Evolutionary conservation across 192 early-diverging fungal genomes (phyloP), one percentile per base, ranked within the genome.

Genomic region (Umbelopsis isabellina): DNA sequence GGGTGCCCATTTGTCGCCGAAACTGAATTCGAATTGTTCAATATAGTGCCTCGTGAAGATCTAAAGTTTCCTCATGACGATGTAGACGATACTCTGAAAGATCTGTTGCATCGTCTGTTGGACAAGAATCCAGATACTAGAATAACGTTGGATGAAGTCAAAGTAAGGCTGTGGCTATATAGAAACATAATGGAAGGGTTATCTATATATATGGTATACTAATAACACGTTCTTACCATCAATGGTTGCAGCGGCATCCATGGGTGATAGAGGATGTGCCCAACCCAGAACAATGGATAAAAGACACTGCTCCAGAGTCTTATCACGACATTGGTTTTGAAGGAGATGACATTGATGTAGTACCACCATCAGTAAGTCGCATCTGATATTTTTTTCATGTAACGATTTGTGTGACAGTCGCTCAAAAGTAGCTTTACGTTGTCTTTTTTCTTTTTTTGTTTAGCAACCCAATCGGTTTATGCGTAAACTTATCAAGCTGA

Each of bases 21-120:
- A 21, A 96, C 92, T 13, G 97, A 99, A 82, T 97, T 94, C 84
- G 97, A 99, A 80, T 83, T 98, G 49, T 98, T 98, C 77, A 91
- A 94, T 79, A 88, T 94, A 21, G 98, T 98, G 48, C 90, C 93
- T 49, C 86, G 83, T 49, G 81, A 92, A 69, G 85, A 84, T 74
- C 83, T 91, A 13, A 76, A 83, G 46, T 91, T 87, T 66, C 85
- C 82, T 4, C 47, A 70, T 21, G 65, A 66, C 5, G 74, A 80
- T n/a, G 44, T 70, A 21, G 84, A 88, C 27, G 72, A 77, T 0
- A 75, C 83, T 12, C 76, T 97, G 51, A 83, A 85, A 65, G 93
- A 97, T 80, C 77, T 99, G 41, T 76, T 99, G 6, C 65, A 65
- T 11, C 70, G 86, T 45, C 71, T 98, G 41, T 75, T 99, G 27